Base-by-base conservation (phyloP, 2,329 filamentous ascomycete species). In the Aspergillus pseudoglaucus region DNA sequence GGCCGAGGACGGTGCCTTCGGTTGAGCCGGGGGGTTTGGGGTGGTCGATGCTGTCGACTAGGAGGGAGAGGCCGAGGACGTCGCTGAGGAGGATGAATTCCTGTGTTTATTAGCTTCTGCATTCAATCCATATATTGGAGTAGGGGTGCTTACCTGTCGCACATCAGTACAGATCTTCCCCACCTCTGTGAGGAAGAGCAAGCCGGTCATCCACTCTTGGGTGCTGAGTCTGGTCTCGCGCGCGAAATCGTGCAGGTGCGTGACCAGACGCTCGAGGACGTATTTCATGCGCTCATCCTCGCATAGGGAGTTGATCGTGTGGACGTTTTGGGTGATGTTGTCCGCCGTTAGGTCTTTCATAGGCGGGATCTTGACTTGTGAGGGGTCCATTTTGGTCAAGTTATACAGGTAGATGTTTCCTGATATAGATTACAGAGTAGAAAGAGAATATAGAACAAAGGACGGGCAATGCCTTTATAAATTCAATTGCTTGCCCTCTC, bases 81-180 rank as follows among this genome's bases (percentile, higher is more conserved):
- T 93, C 88, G 55, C 84, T 88, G 53, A 91, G 82, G 35, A 91
- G 81, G 66, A 91, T 90, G 73, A 87, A 90, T 75, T 90, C 85
- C 78, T 59, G 17, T 10, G 4, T 42, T 9, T 6, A 4, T 45
- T n/a, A 17, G 2, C 30, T 17, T 44, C 10, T 43, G 8, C 2
- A 35, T 32, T 14, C 32, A 7, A 18, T 39, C 22, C 44, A 12
- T 30, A 4, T 27, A 40, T n/a, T 4, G 18, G 9, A 33, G 22
- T n/a, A 41, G 27, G 42, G 23, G 10, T 25, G 67, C 74, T 41
- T 68, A 85, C 82, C 68, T 88, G 84, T 55, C 87, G 79, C 43
- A 88, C 84, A 60, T 88, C 83, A 48, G 74, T 83, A 63, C 82
- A 86, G 50, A 84, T 90, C 66, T 91, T 78, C 4, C 87, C 88